Conservation (phyloP, 2,329 filamentous ascomycete genomes). For the Nemania sp. region DNA sequence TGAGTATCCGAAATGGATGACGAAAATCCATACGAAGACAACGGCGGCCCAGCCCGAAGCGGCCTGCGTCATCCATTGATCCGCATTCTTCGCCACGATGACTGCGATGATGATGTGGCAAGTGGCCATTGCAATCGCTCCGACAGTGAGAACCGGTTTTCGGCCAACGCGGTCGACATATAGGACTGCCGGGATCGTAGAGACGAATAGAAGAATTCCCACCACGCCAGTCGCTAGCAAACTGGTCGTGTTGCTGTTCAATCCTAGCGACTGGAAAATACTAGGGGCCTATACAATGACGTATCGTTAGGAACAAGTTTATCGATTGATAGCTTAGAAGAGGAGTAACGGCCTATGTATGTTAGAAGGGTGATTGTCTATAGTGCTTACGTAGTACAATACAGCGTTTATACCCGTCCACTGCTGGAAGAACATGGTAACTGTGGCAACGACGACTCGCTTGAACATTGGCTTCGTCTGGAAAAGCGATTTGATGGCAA, state of each 20-base stretch:
- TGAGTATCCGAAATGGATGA: slow-evolving; percentile 73
- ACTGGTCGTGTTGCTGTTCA: slow-evolving; percentile 53
- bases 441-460: slow-evolving; percentile 64
- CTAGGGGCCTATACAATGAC: slow-evolving; percentile 60
- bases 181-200: slow-evolving; percentile 67
- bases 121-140: slow-evolving; percentile 69
- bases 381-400: slow-evolving; percentile 50
- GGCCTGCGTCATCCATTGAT: slow-evolving; percentile 58
- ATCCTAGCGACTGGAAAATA: slow-evolving; percentile 69
- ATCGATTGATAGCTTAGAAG: too few species aligned
- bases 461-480: slow-evolving; percentile 67
- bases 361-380: too few species aligned
- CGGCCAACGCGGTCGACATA: slow-evolving; percentile 68
- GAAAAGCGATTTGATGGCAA: slow-evolving; percentile 68
- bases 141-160: slow-evolving; percentile 63
- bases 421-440: slow-evolving; percentile 65
- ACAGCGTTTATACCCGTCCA: slow-evolving; percentile 59
- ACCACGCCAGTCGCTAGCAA: slow-evolving; percentile 72
- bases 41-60: slow-evolving; percentile 72
- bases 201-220: slow-evolving; percentile 70
- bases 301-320: too few species aligned
- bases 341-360: too few species aligned
- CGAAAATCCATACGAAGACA: slow-evolving; percentile 73
- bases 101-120: slow-evolving; percentile 74
- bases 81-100: slow-evolving; percentile 66